Evolutionary conservation across 2,329 filamentous ascomycete genomes (phyloP).

Genomic region (Taxawa tesnikishii): DNA sequence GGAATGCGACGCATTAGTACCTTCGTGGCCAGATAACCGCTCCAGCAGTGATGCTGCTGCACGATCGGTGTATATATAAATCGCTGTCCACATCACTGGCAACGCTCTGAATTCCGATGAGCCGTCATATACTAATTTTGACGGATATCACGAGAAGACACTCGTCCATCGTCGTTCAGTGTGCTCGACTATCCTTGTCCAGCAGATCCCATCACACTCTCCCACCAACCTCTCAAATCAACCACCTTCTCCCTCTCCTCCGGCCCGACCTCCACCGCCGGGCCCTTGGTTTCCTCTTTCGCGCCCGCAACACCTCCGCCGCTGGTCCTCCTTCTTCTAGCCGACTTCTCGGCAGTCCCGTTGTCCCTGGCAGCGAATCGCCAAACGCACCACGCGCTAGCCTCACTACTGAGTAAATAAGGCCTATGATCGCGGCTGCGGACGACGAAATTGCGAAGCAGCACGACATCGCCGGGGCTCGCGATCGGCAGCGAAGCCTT

Average conservation of each 20-base stretch:
- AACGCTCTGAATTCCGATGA: too few relatives aligned
- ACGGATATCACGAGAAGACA: too few relatives aligned
- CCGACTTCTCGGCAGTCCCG: constrained; percentile 1
- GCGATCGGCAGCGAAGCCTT: constrained; percentile 27
- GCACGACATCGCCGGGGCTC: constrained; percentile 29
- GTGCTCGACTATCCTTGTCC: too few relatives aligned
- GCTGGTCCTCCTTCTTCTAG: constrained; percentile 6
- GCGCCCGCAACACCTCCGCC: constrained; percentile 11
- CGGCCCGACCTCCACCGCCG: constrained; percentile 31
- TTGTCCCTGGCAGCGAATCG: constrained; percentile 14
- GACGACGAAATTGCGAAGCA: constrained; percentile 31
- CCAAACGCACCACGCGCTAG: constrained; percentile 37
- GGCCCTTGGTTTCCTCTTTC: constrained; percentile 31
- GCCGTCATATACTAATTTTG: too few relatives aligned
- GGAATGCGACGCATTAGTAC: too few relatives aligned
- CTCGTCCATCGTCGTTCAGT: too few relatives aligned
- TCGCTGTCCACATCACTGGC: too few relatives aligned
- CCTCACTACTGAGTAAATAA: constrained; percentile 26
- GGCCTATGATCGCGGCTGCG: constrained; percentile 24
- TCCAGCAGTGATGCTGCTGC: too few relatives aligned
- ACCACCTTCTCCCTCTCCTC: constrained; percentile 30
- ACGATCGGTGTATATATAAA: too few relatives aligned
- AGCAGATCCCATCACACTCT: constrained; percentile 10
- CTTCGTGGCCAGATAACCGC: too few relatives aligned
- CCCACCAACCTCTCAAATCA: constrained; percentile 29